These are phyloP conservation scores for Mycena vitilis DNA, from an alignment of 768 basidiomycete genomes.

Conservation along the genomic window DNA sequence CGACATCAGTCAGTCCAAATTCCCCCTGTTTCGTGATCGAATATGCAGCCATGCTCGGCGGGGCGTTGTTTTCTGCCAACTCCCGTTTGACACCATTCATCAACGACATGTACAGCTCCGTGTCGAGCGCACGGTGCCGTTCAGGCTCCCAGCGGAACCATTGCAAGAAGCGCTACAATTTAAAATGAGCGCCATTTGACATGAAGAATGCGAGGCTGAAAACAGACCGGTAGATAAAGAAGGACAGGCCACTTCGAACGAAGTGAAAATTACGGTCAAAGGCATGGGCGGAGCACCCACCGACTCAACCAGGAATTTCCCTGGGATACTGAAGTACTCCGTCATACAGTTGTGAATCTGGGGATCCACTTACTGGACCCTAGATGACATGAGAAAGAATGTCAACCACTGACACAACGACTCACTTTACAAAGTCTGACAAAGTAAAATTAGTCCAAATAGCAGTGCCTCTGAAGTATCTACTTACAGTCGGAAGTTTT, in stretches of 20 bases:
- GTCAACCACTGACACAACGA: neutral
- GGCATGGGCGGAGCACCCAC: neutral
- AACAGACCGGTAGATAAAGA: conserved; percentile 13
- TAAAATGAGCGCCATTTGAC: too few species aligned
- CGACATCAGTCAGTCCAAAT: conserved; percentile 54
- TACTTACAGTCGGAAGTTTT: conserved; percentile 9
- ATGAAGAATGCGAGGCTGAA: neutral
- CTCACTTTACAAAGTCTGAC: conserved; percentile 17
- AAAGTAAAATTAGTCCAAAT: too few species aligned
- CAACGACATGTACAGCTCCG: conserved; percentile 39
- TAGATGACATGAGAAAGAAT: neutral
- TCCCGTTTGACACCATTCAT: conserved; percentile 42
- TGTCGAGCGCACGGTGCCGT: conserved; percentile 39
- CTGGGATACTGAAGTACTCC: conserved; percentile 1
- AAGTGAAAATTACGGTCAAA: neutral
- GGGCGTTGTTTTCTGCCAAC: conserved; percentile 38
- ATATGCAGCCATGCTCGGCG: conserved; percentile 50
- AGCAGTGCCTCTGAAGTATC: neutral
- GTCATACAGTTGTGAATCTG: neutral
- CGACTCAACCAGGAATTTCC: conserved; percentile 18
- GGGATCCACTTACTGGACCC: conserved; percentile 3
- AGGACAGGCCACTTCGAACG: conserved; percentile 13
- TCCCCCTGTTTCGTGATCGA: conserved; percentile 54
- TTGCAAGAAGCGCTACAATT: conserved; percentile 41
- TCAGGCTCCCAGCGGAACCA: conserved; percentile 47